Evolutionary conservation across 2,329 filamentous ascomycete genomes (phyloP).

Genomic region (Hypoxylon sp.): DNA sequence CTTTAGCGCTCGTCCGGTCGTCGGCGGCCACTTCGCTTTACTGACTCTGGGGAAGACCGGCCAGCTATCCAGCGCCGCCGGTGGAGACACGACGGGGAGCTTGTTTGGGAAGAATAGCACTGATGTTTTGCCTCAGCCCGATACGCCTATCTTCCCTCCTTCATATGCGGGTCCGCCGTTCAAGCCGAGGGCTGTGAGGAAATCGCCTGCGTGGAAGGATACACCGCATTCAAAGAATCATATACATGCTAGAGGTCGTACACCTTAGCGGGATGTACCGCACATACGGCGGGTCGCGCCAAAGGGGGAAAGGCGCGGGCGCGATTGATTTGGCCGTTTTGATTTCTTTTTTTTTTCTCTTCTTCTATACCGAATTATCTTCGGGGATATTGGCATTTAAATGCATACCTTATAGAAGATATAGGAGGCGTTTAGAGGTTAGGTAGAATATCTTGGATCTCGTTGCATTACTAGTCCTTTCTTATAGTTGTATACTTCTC

Average conservation of each 20-base stretch:
- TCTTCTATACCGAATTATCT: background rate
- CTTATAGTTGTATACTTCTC: background rate
- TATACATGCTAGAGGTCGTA: background rate
- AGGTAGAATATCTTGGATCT: background rate
- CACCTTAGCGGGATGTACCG: background rate
- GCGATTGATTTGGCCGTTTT: background rate
- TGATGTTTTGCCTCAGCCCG: constrained; percentile 34
- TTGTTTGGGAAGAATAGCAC: constrained; percentile 47
- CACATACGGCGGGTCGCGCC: background rate
- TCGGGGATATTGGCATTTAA: constrained; percentile 17
- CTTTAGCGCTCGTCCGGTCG: constrained; percentile 79
- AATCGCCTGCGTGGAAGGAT: background rate
- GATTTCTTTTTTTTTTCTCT: background rate
- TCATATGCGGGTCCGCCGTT: constrained; percentile 19
- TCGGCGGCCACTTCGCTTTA: constrained; percentile 80
- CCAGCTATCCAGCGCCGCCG: constrained; percentile 40
- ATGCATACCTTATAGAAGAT: constrained; percentile 19
- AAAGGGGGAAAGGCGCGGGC: background rate
- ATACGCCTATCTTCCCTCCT: constrained; percentile 28
- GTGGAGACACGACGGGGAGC: constrained; percentile 46
- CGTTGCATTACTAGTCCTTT: background rate
- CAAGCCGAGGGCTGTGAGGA: constrained; percentile 29
- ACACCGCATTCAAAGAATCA: background rate
- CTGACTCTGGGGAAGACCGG: constrained; percentile 65
- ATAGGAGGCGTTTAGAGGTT: constrained; percentile 16